Evolutionary conservation across 1,284 basidiomycete species (phyloP).

Genomic region (Kalmanozyma brasiliensis): DNA sequence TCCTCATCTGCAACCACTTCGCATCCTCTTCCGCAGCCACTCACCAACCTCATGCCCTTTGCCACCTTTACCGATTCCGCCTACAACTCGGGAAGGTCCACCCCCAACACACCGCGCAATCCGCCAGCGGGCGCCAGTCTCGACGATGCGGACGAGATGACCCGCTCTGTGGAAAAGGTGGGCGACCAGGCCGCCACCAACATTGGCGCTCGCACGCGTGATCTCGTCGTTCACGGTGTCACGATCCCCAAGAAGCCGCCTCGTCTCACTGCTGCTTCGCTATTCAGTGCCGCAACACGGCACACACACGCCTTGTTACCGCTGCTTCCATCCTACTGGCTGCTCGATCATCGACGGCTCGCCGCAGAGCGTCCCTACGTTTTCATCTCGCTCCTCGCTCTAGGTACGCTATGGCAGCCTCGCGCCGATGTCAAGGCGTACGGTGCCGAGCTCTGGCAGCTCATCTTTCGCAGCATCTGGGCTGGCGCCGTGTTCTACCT

Average conservation of each 20-base stretch:
- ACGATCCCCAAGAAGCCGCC: slow-evolving; percentile 51
- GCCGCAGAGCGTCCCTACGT: slow-evolving; percentile 41
- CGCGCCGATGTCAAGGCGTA: slow-evolving; percentile 44
- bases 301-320: slow-evolving; percentile 36
- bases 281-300: slow-evolving; percentile 41
- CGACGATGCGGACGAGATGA: slow-evolving; percentile 45
- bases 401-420: slow-evolving; percentile 46
- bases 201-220: slow-evolving; percentile 42
- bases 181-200: slow-evolving; percentile 46
- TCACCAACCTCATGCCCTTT: slow-evolving; percentile 30
- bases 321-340: slow-evolving; percentile 38
- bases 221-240: slow-evolving; percentile 50
- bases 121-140: slow-evolving; percentile 9
- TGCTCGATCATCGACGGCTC: slow-evolving; percentile 36
- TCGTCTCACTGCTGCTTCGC: slow-evolving; percentile 39
- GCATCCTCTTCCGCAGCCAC: slow-evolving; percentile 22
- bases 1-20: slow-evolving; percentile 1
- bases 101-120: slow-evolving; percentile 33
- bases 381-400: slow-evolving; percentile 35
- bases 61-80: slow-evolving; percentile 41
- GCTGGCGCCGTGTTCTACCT: slow-evolving; percentile 47
- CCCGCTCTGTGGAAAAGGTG: slow-evolving; percentile 39
- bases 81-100: slow-evolving; percentile 37
- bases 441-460: slow-evolving; percentile 46
- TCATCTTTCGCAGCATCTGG: slow-evolving; percentile 50